phyloP scores from a whole-genome alignment of 2,329 filamentous ascomycete genomes.

The Raffaelea deltoideospora region DNA sequence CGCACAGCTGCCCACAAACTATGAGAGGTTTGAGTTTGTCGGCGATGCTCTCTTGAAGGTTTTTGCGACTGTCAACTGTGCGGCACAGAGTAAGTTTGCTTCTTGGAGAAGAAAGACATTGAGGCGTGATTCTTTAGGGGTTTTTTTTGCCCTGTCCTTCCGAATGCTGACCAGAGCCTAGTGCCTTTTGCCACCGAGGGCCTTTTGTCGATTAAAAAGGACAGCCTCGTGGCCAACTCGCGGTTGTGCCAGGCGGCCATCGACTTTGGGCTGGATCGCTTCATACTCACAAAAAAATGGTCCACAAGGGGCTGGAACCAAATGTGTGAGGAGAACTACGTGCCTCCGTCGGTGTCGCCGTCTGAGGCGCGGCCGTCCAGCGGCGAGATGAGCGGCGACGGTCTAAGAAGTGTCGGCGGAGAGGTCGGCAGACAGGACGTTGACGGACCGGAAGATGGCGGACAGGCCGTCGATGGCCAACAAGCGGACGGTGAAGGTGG shows the following conservation, averaged over 20 bases:
- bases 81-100: conserved; percentile 29
- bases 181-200: conserved; percentile 62
- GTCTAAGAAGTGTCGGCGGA: neutral
- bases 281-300: conserved; percentile 54
- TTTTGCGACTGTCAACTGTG: conserved; percentile 50
- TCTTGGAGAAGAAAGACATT: too few relatives aligned
- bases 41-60: conserved; percentile 77
- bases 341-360: too few relatives aligned
- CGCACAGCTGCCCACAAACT: conserved; percentile 47
- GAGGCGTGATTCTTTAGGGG: neutral
- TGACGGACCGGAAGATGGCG: neutral
- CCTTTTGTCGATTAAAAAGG: conserved; percentile 53
- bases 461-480: neutral
- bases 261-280: conserved; percentile 51
- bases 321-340: conserved; percentile 30
- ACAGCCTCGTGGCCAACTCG: conserved; percentile 57
- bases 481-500: too few relatives aligned
- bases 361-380: neutral
- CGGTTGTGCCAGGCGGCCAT: conserved; percentile 53
- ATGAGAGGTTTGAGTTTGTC: conserved; percentile 75
- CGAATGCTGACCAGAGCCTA: conserved; percentile 14
- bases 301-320: conserved; percentile 60
- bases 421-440: neutral
- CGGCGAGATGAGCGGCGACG: neutral
- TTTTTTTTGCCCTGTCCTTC: neutral